A percentile compares a stretch with the other conserved stretches of the same genome.
phyloP scores from a whole-genome alignment of 2,329 filamentous ascomycete species.

The Ophiognomonia clavigignenti-juglandacearum region DNA sequence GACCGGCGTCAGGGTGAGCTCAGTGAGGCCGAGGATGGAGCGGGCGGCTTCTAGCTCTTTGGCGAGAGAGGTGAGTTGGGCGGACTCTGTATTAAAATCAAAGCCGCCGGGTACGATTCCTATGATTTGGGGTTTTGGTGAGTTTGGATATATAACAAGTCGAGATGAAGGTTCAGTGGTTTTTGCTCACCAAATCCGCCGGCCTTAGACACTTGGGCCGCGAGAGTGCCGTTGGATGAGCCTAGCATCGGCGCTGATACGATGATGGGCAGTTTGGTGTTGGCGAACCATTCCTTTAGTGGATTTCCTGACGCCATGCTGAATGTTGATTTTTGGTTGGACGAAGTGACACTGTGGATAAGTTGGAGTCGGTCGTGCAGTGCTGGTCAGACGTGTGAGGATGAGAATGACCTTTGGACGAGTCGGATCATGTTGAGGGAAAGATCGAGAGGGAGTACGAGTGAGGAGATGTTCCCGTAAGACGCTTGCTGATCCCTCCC shows the following conservation, averaged over 20 bases:
- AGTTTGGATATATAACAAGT: neutral
- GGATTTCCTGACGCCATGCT: conserved; percentile 9
- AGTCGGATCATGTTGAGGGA: too few species aligned
- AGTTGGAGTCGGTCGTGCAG: too few species aligned
- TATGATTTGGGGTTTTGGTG: too few species aligned
- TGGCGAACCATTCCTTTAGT: conserved; percentile 29
- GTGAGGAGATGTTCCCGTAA: too few species aligned
- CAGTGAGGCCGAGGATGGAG: conserved; percentile 21
- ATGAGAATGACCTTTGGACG: too few species aligned
- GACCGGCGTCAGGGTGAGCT: conserved; percentile 24
- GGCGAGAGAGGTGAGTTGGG: conserved; percentile 25
- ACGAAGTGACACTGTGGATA: neutral
- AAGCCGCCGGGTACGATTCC: conserved; percentile 29
- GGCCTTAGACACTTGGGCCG: conserved; percentile 34
- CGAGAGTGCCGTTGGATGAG: conserved; percentile 31
- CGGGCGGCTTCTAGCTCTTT: conserved; percentile 26
- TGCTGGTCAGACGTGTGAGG: too few species aligned
- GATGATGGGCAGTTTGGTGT: conserved; percentile 31
- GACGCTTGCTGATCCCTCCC: too few species aligned
- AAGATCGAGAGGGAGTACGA: too few species aligned
- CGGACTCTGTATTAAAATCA: conserved; percentile 26
- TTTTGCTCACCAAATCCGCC: conserved; percentile 31
- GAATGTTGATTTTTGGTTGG: neutral
- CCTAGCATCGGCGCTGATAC: conserved; percentile 37
- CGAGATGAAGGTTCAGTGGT: neutral